phyloP scores from a whole-genome alignment of 495 filamentous ascomycete genomes.

The Hypoxylon fragiforme region DNA sequence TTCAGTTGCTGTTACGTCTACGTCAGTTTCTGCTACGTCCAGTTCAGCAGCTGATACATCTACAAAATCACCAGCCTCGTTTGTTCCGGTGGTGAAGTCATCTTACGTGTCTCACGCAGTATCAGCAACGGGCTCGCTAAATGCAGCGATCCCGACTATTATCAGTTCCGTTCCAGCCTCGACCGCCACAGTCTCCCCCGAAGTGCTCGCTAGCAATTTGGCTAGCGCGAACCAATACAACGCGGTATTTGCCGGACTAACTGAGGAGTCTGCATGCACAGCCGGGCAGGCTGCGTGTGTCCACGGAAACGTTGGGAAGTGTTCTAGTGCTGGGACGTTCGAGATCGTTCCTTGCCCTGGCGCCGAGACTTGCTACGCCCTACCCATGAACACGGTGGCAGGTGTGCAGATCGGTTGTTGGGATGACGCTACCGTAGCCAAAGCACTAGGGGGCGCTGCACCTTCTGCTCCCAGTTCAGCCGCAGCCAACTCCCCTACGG shows the following conservation, averaged over 20 bases:
- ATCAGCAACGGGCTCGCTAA: slow-evolving; percentile 38
- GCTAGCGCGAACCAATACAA: slow-evolving; percentile 45
- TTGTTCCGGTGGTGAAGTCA: slow-evolving; percentile 20
- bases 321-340: slow-evolving; percentile 37
- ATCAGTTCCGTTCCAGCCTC: slow-evolving; percentile 40
- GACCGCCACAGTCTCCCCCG: slow-evolving; percentile 40
- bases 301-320: slow-evolving; percentile 39
- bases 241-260: slow-evolving; percentile 42
- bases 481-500: slow-evolving; percentile 3
- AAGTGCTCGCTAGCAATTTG: slow-evolving; percentile 42
- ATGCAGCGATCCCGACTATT: slow-evolving; percentile 41
- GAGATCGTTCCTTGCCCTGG: slow-evolving; percentile 35
- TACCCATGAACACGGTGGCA: slow-evolving; percentile 45
- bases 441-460: slow-evolving; percentile 30
- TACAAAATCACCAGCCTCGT: slow-evolving; percentile 1
- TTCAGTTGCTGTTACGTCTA: background rate
- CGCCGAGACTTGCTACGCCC: slow-evolving; percentile 42
- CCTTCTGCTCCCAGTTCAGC: slow-evolving; percentile 8
- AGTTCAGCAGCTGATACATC: slow-evolving; percentile 1
- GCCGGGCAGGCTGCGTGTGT: slow-evolving; percentile 47
- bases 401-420: slow-evolving; percentile 45
- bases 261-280: slow-evolving; percentile 41
- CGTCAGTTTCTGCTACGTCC: too few species aligned
- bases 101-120: slow-evolving; percentile 28
- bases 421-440: slow-evolving; percentile 30